phyloP scores from a whole-genome alignment of 441 rosid species.

The Mallotus japonicus region DNA sequence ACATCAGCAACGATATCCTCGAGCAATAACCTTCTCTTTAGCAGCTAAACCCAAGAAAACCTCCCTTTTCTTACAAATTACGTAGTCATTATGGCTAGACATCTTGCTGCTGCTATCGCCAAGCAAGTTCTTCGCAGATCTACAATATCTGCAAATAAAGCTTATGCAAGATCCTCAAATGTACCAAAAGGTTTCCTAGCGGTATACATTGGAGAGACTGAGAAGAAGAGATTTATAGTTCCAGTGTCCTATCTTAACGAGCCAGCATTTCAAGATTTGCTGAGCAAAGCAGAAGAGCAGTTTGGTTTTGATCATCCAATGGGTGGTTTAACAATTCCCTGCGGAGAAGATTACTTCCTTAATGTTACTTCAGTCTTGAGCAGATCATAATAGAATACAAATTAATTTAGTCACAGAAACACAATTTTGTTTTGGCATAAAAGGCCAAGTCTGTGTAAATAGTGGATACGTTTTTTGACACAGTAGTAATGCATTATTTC shows the following conservation, averaged over 20 bases:
- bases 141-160: neutral
- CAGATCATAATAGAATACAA: neutral
- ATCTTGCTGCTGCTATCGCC: neutral
- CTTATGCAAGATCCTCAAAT: neutral
- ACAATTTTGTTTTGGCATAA: conserved; percentile 11
- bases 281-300: conserved; percentile 40
- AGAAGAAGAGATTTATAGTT: conserved; percentile 39
- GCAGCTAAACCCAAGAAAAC: conserved; percentile 2
- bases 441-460: neutral
- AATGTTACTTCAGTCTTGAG: conserved; percentile 36
- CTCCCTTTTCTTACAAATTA: neutral
- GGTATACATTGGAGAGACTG: conserved; percentile 44
- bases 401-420: neutral
- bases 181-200: conserved; percentile 46
- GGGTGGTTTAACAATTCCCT: conserved; percentile 63
- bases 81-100: neutral
- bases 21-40: neutral
- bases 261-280: conserved; percentile 36
- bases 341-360: conserved; percentile 47
- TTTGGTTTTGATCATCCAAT: conserved; percentile 56
- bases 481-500: neutral
- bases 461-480: neutral
- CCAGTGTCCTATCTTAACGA: conserved; percentile 35
- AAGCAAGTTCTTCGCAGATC: too few species aligned
- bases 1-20: too few species aligned